phyloP scores from a whole-genome alignment of 495 filamentous ascomycete species.

The Daldinia grandis region DNA sequence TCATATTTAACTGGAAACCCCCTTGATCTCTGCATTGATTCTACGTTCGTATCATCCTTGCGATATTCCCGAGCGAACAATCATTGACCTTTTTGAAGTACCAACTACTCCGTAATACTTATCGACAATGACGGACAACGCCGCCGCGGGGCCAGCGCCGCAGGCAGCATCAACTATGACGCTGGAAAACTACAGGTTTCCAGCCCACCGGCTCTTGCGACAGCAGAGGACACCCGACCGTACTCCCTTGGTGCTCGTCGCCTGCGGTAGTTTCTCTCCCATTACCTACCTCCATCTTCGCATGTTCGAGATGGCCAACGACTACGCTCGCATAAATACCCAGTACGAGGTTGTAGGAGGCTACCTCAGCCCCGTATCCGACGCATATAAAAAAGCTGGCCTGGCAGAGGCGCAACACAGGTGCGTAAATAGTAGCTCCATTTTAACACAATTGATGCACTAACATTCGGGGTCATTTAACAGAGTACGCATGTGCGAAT shows the following conservation, averaged over 20 bases:
- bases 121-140: constrained; percentile 30
- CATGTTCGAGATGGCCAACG: constrained; percentile 77
- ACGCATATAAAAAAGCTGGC: constrained; percentile 91
- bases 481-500: constrained; percentile 70
- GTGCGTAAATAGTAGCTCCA: constrained; percentile 46
- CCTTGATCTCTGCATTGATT: not conserved
- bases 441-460: constrained; percentile 11
- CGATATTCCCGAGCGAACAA: not conserved
- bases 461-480: constrained; percentile 19
- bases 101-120: not conserved
- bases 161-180: constrained; percentile 43
- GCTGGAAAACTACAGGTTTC: constrained; percentile 73
- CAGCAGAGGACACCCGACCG: constrained; percentile 73
- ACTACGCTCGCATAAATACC: constrained; percentile 67
- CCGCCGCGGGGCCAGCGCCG: constrained; percentile 32
- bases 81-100: not conserved
- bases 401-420: constrained; percentile 79
- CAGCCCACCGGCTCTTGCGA: constrained; percentile 71
- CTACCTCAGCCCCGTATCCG: constrained; percentile 60
- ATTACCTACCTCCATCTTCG: constrained; percentile 88
- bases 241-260: constrained; percentile 83
- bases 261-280: constrained; percentile 90
- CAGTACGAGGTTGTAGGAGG: constrained; percentile 87
- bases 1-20: not conserved
- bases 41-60: not conserved